Percentiles rank a stretch among this genome's conserved stretches.
These are phyloP conservation scores for Globisporangium recalcitrans DNA, from an alignment of 352 stramenopile genomes.

Conservation along the genomic window DNA sequence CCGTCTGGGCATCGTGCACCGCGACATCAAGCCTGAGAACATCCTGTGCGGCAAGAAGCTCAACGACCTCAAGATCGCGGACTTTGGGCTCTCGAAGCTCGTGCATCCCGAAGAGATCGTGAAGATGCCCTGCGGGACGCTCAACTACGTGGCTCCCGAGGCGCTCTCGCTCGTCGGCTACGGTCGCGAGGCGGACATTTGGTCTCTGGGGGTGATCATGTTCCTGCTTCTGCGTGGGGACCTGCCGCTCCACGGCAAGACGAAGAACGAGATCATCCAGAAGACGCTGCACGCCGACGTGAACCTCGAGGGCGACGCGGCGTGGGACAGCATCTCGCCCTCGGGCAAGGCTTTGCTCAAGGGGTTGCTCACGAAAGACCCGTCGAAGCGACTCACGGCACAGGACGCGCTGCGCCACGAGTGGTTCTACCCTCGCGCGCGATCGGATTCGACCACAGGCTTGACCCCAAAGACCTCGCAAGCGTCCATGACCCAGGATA, in stretches of 20 bases:
- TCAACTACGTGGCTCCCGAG: slow-evolving; percentile 93
- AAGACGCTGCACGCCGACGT: slow-evolving; percentile 86
- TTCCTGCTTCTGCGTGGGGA: slow-evolving; percentile 86
- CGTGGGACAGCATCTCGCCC: slow-evolving; percentile 52
- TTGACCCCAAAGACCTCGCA: slow-evolving; percentile 18
- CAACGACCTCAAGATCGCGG: slow-evolving; percentile 86
- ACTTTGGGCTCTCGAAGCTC: slow-evolving; percentile 92
- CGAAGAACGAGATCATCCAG: slow-evolving; percentile 90
- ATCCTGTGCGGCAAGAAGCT: slow-evolving; percentile 87
- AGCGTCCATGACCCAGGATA: slow-evolving; percentile 23
- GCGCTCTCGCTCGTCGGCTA: slow-evolving; percentile 88
- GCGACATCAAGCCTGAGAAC: slow-evolving; percentile 87
- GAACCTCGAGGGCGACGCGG: slow-evolving; percentile 63
- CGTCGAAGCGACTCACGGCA: slow-evolving; percentile 69
- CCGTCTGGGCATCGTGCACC: slow-evolving; percentile 83
- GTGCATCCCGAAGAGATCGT: slow-evolving; percentile 90
- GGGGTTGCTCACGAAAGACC: slow-evolving; percentile 82
- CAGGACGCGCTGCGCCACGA: slow-evolving; percentile 71
- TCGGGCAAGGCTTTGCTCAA: slow-evolving; percentile 65
- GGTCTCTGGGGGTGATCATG: slow-evolving; percentile 92
- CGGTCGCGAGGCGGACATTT: slow-evolving; percentile 88
- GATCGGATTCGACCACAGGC: slow-evolving; percentile 14
- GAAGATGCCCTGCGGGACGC: slow-evolving; percentile 90
- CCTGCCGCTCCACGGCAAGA: slow-evolving; percentile 89
- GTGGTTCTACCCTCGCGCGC: slow-evolving; percentile 55